Evolutionary conservation across 2,329 filamentous ascomycete genomes (phyloP).

Genomic region (Massarina eburnea): DNA sequence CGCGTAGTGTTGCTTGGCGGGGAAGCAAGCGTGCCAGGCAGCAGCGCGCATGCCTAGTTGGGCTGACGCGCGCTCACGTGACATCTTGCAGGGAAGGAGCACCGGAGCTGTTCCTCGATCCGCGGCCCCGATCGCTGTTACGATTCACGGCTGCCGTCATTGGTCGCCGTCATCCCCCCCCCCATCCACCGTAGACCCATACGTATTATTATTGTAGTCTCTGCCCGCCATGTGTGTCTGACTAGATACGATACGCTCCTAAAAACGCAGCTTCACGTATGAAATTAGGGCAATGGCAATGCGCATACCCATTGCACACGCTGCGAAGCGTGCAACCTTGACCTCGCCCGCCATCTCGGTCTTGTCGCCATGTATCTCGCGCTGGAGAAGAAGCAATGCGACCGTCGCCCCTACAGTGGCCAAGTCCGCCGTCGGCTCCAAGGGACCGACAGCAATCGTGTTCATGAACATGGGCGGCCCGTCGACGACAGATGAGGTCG

Average conservation of each 20-base stretch:
- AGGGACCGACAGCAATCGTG: conserved; percentile 94
- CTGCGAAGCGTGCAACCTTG: conserved; percentile 35
- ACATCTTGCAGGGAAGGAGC: neutral
- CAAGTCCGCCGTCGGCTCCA: conserved; percentile 68
- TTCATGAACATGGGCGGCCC: conserved; percentile 99
- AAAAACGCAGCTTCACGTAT: no score
- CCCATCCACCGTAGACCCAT: conserved; percentile 10
- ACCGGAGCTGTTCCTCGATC: conserved; percentile 13
- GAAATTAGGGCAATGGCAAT: conserved; percentile 48
- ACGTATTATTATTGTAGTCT: neutral
- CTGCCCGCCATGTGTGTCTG: conserved; percentile 7
- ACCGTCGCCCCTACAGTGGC: conserved; percentile 72
- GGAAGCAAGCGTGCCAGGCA: neutral
- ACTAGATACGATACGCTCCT: conserved; percentile 2
- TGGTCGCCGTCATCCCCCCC: conserved; percentile 24
- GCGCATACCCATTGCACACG: conserved; percentile 35
- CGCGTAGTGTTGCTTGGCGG: neutral
- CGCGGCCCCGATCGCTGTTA: conserved; percentile 28
- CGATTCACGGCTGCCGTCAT: conserved; percentile 16
- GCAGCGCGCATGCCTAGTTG: neutral
- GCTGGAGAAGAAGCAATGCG: conserved; percentile 42
- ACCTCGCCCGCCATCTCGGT: conserved; percentile 29
- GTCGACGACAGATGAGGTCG: conserved; percentile 83
- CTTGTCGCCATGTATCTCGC: conserved; percentile 33
- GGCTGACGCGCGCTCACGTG: conserved; percentile 2